Conservation (phyloP, 352 stramenopile species). For the Aphanomyces cochlioides region DNA sequence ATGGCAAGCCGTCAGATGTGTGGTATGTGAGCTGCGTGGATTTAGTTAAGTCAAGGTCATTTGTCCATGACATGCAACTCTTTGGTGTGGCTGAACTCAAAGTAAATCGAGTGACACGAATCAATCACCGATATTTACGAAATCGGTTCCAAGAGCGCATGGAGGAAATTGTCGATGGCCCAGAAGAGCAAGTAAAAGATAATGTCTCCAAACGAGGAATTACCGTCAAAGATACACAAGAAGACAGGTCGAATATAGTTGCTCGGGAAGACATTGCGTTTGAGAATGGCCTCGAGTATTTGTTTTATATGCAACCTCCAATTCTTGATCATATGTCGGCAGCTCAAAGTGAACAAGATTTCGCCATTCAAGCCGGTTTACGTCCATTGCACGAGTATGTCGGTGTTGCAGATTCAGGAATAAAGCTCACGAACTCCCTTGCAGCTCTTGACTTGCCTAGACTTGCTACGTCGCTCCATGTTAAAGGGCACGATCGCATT, state of each 20-base stretch:
- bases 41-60: constrained; percentile 70
- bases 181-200: constrained; percentile 59
- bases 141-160: constrained; percentile 84
- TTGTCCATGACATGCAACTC: constrained; percentile 45
- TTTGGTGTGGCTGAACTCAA: constrained; percentile 61
- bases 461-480: constrained; percentile 21
- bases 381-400: constrained; percentile 49
- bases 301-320: constrained; percentile 68
- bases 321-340: constrained; percentile 39
- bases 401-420: constrained; percentile 37
- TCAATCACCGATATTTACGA: constrained; percentile 85
- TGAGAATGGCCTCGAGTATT: constrained; percentile 70
- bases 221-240: constrained; percentile 38
- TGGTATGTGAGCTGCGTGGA: constrained; percentile 85
- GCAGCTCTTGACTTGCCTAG: constrained; percentile 50
- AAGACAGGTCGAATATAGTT: neutral
- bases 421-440: constrained; percentile 76
- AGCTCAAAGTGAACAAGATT: constrained; percentile 50
- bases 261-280: constrained; percentile 36
- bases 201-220: constrained; percentile 80
- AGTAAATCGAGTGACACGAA: constrained; percentile 79
- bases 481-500: neutral
- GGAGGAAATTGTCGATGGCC: constrained; percentile 63
- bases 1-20: constrained; percentile 70
- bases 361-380: constrained; percentile 66